Percentiles rank a stretch among this genome's conserved stretches.
Conservation (phyloP, 306 rosid species). For the Trifolium subterraneum region DNA sequence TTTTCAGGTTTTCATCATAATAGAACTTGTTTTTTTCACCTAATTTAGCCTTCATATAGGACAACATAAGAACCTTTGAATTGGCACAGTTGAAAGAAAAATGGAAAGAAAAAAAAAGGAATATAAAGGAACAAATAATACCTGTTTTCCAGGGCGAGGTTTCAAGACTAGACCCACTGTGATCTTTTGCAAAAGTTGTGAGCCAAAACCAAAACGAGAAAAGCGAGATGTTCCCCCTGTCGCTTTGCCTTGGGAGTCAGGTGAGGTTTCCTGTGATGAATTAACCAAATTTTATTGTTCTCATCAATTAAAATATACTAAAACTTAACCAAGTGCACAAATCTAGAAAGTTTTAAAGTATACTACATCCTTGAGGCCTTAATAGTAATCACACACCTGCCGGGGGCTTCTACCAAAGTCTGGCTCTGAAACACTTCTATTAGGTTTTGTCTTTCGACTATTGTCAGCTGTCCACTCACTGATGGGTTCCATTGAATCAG, state of each 20-base stretch:
- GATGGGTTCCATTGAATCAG: conserved; percentile 82
- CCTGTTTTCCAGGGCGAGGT: conserved; percentile 87
- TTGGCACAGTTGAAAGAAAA: background rate
- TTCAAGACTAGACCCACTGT: conserved; percentile 75
- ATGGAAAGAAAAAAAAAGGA: background rate
- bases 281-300: conserved; percentile 40
- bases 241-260: conserved; percentile 60
- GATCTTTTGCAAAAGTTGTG: conserved; percentile 69
- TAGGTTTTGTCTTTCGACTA: conserved; percentile 57
- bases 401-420: conserved; percentile 85
- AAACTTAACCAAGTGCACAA: conserved; percentile 27
- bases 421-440: conserved; percentile 95
- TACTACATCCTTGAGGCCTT: conserved; percentile 9
- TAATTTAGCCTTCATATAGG: conserved; percentile 75
- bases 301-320: conserved; percentile 4
- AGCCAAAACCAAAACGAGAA: conserved; percentile 82
- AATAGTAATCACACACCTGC: conserved; percentile 61
- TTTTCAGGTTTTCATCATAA: conserved; percentile 84
- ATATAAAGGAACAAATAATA: conserved; percentile 39
- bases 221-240: conserved; percentile 69
- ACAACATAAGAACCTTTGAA: conserved; percentile 36
- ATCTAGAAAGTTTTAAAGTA: conserved; percentile 11
- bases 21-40: conserved; percentile 89
- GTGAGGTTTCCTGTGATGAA: conserved; percentile 56
- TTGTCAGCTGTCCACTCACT: conserved; percentile 70